Evolutionary conservation across 768 basidiomycete genomes (phyloP).

Genomic region (Lyophyllum atratum): DNA sequence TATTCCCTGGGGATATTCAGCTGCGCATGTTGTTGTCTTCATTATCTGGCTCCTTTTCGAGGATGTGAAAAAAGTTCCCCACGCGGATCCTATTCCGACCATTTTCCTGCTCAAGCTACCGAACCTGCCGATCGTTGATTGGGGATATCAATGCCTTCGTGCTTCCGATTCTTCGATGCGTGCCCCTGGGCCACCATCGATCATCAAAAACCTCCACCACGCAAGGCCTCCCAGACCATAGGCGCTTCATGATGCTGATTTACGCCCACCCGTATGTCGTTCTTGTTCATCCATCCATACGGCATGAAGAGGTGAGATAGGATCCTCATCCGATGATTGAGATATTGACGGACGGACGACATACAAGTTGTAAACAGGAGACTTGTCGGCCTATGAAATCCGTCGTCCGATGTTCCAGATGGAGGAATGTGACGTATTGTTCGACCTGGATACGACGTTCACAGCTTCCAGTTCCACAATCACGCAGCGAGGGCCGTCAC

Average conservation of each 20-base stretch:
- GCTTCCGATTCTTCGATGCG: background rate
- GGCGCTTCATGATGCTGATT: background rate
- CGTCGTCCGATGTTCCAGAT: background rate
- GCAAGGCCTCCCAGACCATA: background rate
- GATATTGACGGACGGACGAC: background rate
- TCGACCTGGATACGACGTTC: background rate
- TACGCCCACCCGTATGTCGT: background rate
- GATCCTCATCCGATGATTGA: background rate
- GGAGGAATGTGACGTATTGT: conserved; percentile 5
- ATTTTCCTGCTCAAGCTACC: background rate
- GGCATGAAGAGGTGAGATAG: background rate
- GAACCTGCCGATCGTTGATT: background rate
- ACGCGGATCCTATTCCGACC: background rate
- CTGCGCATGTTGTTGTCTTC: background rate
- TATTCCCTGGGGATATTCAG: conserved; percentile 1
- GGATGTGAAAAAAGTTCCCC: background rate
- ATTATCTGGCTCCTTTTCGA: background rate
- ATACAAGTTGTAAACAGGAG: background rate
- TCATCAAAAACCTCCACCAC: background rate
- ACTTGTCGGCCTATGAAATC: background rate
- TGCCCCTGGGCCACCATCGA: background rate
- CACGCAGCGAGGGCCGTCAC: background rate
- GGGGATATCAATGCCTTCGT: background rate
- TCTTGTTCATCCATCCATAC: background rate
- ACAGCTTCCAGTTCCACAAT: background rate